Percentiles rank a stretch among this genome's conserved stretches.
phyloP scores from a whole-genome alignment of 345 rosid genomes.

The Salix viminalis region DNA sequence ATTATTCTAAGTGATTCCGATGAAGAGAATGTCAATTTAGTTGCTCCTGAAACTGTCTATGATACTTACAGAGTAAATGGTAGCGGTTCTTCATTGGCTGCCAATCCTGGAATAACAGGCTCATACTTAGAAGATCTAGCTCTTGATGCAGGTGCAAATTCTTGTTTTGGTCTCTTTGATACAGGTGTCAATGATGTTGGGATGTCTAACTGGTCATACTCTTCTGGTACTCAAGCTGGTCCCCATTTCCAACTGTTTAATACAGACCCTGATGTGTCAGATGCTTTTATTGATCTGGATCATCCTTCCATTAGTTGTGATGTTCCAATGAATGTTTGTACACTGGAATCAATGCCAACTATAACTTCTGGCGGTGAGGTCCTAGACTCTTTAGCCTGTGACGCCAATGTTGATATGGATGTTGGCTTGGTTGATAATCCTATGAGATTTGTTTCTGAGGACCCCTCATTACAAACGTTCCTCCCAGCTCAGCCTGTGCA shows the following conservation, averaged over 20 bases:
- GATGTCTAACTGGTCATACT: constrained; percentile 22
- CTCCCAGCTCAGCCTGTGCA: constrained; percentile 23
- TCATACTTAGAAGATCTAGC: constrained; percentile 20
- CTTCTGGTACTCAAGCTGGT: constrained; percentile 12
- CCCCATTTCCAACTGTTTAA: constrained; percentile 29
- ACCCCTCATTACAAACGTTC: constrained; percentile 27
- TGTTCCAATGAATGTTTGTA: constrained; percentile 19
- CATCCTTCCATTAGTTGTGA: constrained; percentile 8
- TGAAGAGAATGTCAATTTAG: constrained; percentile 26
- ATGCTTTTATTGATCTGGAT: constrained; percentile 21
- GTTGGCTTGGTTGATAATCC: constrained; percentile 31
- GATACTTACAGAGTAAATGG: constrained; percentile 3
- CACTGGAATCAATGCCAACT: constrained; percentile 6
- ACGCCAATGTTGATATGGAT: constrained; percentile 1
- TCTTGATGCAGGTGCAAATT: constrained; percentile 4
- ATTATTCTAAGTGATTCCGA: constrained; percentile 41
- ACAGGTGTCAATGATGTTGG: constrained; percentile 10
- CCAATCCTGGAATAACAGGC: constrained; percentile 6
- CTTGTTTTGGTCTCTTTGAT: constrained; percentile 22
- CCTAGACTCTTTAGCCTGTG: constrained; percentile 21
- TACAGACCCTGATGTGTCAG: constrained; percentile 26
- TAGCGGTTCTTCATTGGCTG: background rate
- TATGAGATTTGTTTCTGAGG: constrained; percentile 20
- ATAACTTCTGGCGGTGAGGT: constrained; percentile 2
- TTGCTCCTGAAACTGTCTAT: constrained; percentile 12